Conservation (phyloP, 2,329 filamentous ascomycete genomes). For the Aspergillus quadrilineatus region DNA sequence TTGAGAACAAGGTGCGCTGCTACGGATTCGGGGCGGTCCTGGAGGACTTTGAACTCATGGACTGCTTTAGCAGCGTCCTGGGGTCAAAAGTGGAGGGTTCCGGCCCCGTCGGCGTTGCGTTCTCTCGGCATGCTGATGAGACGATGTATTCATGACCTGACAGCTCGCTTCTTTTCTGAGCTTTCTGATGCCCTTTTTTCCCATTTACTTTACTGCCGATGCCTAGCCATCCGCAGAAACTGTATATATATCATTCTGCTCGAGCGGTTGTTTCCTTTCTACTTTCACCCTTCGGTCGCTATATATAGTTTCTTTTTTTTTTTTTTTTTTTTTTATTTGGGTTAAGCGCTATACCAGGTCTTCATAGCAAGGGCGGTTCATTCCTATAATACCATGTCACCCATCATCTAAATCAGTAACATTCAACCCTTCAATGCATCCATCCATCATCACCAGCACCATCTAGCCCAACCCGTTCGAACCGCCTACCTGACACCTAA, state of each 20-base stretch:
- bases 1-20: slow-evolving; percentile 80
- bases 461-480: background rate
- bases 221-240: background rate
- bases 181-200: background rate
- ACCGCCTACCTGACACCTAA: background rate
- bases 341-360: no score
- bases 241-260: slow-evolving; percentile 8
- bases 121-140: slow-evolving; percentile 30
- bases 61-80: slow-evolving; percentile 72
- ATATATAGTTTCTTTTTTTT: background rate
- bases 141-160: slow-evolving; percentile 33
- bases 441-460: background rate
- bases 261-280: slow-evolving; percentile 6
- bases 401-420: no score
- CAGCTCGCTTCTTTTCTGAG: background rate
- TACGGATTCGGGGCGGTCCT: slow-evolving; percentile 78
- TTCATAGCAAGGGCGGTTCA: no score
- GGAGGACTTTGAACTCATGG: slow-evolving; percentile 65
- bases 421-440: background rate
- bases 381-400: no score
- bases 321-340: background rate
- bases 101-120: slow-evolving; percentile 4
- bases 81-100: slow-evolving; percentile 38
- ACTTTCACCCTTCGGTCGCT: background rate
- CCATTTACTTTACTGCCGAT: background rate